phyloP scores from a whole-genome alignment of 805 yeast species.

The Millerozyma acaciae region DNA sequence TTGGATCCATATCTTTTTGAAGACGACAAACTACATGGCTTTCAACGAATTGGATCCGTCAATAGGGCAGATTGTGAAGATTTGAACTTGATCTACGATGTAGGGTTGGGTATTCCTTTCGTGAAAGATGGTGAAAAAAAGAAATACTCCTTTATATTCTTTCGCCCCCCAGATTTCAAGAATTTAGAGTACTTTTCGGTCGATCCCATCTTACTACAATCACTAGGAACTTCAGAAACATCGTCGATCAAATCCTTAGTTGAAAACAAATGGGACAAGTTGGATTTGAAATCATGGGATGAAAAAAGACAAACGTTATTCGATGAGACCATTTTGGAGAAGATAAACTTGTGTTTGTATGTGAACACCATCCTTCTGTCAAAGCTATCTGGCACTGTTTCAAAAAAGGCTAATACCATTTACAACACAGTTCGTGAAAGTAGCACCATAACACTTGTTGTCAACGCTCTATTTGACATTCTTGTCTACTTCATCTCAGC shows the following conservation, averaged over 20 bases:
- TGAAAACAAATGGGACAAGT: background rate
- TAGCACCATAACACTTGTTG: too few species aligned
- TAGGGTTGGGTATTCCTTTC: slow-evolving; percentile 10
- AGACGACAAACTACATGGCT: slow-evolving; percentile 9
- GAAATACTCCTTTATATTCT: slow-evolving; percentile 30
- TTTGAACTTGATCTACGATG: slow-evolving; percentile 6
- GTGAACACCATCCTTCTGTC: background rate
- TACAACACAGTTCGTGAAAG: background rate
- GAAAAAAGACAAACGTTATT: slow-evolving; percentile 13
- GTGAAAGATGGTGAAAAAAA: slow-evolving; percentile 6
- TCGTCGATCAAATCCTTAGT: background rate
- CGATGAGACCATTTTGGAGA: slow-evolving; percentile 29
- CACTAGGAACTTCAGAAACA: slow-evolving; percentile 24
- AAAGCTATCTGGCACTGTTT: too few species aligned
- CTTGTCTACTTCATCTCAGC: slow-evolving; percentile 11
- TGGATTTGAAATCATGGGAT: slow-evolving; percentile 3
- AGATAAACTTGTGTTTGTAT: slow-evolving; percentile 27
- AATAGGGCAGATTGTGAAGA: slow-evolving; percentile 7
- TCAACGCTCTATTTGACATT: slow-evolving; percentile 2
- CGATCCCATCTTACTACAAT: slow-evolving; percentile 66
- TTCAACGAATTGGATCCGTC: slow-evolving; percentile 15
- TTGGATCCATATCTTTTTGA: too few species aligned
- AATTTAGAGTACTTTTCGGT: slow-evolving; percentile 75
- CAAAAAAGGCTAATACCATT: background rate
- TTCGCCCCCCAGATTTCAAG: slow-evolving; percentile 65